Evolutionary conservation across 1,139 yeast genomes (phyloP).

Genomic region (Geotrichum restrictum): DNA sequence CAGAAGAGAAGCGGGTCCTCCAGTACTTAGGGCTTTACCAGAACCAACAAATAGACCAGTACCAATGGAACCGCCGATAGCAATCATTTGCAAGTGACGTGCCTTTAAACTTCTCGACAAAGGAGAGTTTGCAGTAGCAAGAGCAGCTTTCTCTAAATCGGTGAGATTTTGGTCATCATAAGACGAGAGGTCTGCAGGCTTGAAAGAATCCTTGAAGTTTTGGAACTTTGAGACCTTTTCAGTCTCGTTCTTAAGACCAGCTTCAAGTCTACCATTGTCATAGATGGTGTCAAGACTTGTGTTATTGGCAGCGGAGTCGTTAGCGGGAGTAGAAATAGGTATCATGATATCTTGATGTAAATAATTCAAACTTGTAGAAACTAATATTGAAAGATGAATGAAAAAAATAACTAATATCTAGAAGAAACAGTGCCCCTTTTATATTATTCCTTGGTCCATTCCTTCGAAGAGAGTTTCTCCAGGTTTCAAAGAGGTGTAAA

Average conservation of each 20-base stretch:
- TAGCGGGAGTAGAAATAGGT: not conserved
- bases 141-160: slow-evolving; percentile 30
- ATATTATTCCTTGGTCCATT: not conserved
- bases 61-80: slow-evolving; percentile 83
- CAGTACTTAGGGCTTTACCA: slow-evolving; percentile 60
- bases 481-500: too few relatives aligned
- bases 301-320: not conserved
- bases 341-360: not conserved
- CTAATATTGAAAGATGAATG: too few relatives aligned
- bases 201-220: slow-evolving; percentile 32
- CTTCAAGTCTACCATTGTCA: slow-evolving; percentile 48
- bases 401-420: too few relatives aligned
- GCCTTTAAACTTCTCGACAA: slow-evolving; percentile 44
- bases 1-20: slow-evolving; percentile 72
- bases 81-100: slow-evolving; percentile 63
- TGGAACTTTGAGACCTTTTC: slow-evolving; percentile 24
- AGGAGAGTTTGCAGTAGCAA: slow-evolving; percentile 38
- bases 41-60: slow-evolving; percentile 74
- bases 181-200: slow-evolving; percentile 25
- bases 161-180: slow-evolving; percentile 34
- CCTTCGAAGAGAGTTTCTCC: not conserved
- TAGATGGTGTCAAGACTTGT: slow-evolving; percentile 31
- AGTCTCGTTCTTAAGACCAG: slow-evolving; percentile 28
- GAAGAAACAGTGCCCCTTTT: too few relatives aligned
- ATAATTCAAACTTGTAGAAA: not conserved